phyloP scores from a whole-genome alignment of 2,329 filamentous ascomycete genomes.

The Talaromyces sp. region DNA sequence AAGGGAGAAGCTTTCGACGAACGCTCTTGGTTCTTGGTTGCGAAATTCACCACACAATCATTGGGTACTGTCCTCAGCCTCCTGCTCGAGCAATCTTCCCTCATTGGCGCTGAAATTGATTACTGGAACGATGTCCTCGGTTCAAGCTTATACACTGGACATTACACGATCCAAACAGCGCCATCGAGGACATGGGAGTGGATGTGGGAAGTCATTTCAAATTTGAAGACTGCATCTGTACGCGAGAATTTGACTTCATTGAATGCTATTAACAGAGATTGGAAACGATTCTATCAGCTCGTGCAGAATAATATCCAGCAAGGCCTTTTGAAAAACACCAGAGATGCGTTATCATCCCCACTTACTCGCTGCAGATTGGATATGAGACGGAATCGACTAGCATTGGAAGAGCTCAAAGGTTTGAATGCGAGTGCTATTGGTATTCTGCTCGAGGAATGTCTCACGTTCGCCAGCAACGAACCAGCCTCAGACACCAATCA shows the following conservation, averaged over 20 bases:
- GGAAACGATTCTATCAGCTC: conserved; percentile 14
- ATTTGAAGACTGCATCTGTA: not conserved
- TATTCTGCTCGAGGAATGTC: conserved; percentile 16
- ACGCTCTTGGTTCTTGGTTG: conserved; percentile 14
- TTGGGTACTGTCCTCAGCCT: conserved; percentile 8
- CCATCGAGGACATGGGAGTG: conserved; percentile 7
- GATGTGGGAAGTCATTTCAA: not conserved
- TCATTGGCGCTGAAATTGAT: conserved; percentile 12
- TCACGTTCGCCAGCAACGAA: conserved; percentile 11
- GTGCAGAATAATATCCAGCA: conserved; percentile 13
- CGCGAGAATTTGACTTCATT: not conserved
- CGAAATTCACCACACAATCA: conserved; percentile 11
- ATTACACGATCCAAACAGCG: conserved; percentile 15
- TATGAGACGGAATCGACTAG: conserved; percentile 9
- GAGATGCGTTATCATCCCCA: conserved; percentile 11
- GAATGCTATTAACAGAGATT: conserved; percentile 1
- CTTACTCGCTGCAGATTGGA: conserved; percentile 8
- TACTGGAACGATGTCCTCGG: conserved; percentile 15
- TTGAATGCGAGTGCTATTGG: conserved; percentile 16
- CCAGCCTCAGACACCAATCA: not conserved
- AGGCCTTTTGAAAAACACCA: not conserved
- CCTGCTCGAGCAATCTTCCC: conserved; percentile 10
- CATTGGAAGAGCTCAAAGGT: conserved; percentile 4
- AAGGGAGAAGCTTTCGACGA: not conserved
- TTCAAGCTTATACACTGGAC: conserved; percentile 12